Base-by-base conservation (phyloP, 768 basidiomycete species). In the Psilocybe tampanensis region DNA sequence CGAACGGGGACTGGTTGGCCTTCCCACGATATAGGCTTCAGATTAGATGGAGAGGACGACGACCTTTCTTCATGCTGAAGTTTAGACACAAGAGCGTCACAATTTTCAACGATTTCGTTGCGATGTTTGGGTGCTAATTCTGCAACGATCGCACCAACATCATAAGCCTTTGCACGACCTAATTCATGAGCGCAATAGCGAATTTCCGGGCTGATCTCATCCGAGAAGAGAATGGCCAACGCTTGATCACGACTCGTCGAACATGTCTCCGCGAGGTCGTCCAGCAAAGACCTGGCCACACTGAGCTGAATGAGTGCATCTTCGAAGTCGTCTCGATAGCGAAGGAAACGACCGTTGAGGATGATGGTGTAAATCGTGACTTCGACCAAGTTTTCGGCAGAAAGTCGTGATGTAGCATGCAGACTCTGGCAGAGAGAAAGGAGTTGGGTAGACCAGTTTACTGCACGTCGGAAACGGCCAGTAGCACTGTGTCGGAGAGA, bases 131-230 rank as follows among this genome's bases (percentile, higher is more conserved):
- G 73, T 2, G 86, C 80, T 12, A 91, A 67, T 54, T 90, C 88
- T 5, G 76, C 73, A 18, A 86, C 88, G 60, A 95, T 89, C 3
- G 78, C 83, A 60, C 91, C 88, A 26, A 94, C 75, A 68, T 94
- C 92, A 71, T 95, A 95, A 3, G 91, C 86, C 64, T 86, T 88
- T 42, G 77, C 77, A 51, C 85, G 78, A 1, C 94, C 92, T 13
- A 95, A 77, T 65, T 94, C 88, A 65, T 98, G 96, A 0, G 95
- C 95, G 63, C 90, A 94, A 72, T 95, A 89, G 44, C 96, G 80
- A 52, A 98, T 94, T 70, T 97, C 87, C 0, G 96, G 94, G 21
- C 91, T 88, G 52, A 96, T 84, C 64, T 91, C 89, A 66, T 98
- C 95, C 5, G 88, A 82, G 66, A 92, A 90, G 26, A 92, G 79